Conservation (phyloP, 257 asterid species). For the Solanum chmielewskii region DNA sequence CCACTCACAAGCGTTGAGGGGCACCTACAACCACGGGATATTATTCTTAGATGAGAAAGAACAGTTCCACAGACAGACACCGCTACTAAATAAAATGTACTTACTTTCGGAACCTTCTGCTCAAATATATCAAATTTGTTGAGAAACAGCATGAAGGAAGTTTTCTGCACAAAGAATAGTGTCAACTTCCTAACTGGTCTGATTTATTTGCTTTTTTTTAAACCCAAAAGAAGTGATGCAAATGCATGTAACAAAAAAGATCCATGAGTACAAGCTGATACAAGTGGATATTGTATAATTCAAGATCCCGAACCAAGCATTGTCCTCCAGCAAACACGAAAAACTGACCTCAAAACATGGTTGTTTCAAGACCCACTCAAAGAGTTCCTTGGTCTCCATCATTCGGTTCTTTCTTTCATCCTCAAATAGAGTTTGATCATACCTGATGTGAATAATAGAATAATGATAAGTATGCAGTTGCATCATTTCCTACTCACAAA, state of each 20-base stretch:
- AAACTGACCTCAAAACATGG: conserved; percentile 88
- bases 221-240: neutral
- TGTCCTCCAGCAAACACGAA: conserved; percentile 3
- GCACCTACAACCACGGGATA: conserved; percentile 50
- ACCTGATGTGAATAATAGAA: conserved; percentile 35
- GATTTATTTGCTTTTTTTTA: neutral
- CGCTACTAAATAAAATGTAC: conserved; percentile 9
- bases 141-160: conserved; percentile 94
- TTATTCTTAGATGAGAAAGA: neutral
- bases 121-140: conserved; percentile 96
- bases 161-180: conserved; percentile 54
- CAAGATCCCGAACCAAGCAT: neutral
- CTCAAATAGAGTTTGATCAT: conserved; percentile 89
- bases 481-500: neutral
- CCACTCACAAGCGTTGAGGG: conserved; percentile 81
- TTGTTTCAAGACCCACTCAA: conserved; percentile 94
- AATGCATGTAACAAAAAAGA: neutral
- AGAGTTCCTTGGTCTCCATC: conserved; percentile 96
- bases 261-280: neutral
- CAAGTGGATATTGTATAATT: neutral
- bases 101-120: conserved; percentile 86
- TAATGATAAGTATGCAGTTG: neutral
- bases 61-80: neutral
- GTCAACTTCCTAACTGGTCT: neutral
- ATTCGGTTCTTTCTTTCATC: conserved; percentile 89